Conservation (phyloP, 768 basidiomycete genomes). For the Boletus pseudo-olivaceus region DNA sequence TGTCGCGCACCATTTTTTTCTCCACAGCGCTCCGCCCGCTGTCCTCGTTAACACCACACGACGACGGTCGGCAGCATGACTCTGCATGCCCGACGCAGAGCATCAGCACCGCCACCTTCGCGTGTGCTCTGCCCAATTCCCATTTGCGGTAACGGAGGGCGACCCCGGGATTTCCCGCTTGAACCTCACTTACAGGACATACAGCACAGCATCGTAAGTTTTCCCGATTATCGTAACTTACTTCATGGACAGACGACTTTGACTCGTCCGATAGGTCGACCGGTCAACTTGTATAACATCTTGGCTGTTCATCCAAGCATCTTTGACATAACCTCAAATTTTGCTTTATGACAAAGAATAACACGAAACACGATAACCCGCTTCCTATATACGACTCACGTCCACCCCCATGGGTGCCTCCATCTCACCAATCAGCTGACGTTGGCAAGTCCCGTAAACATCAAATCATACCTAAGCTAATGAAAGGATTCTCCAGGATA, state of each 20-base stretch:
- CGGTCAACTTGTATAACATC: background rate
- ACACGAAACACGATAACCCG: slow-evolving; percentile 22
- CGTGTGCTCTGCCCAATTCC: too few species aligned
- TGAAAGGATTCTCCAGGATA: slow-evolving; percentile 47
- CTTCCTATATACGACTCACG: slow-evolving; percentile 59
- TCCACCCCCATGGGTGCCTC: slow-evolving; percentile 74
- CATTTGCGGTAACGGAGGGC: too few species aligned
- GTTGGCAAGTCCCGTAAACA: slow-evolving; percentile 45
- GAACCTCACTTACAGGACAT: too few species aligned
- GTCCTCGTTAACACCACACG: too few species aligned
- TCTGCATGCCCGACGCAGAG: too few species aligned
- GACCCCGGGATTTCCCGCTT: too few species aligned
- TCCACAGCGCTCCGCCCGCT: too few species aligned
- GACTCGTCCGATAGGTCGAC: background rate
- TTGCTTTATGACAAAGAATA: slow-evolving; percentile 22
- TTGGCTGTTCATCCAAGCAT: background rate
- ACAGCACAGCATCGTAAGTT: too few species aligned
- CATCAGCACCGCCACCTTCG: too few species aligned
- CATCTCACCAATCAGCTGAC: slow-evolving; percentile 62
- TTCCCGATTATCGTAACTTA: too few species aligned
- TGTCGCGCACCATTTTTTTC: too few species aligned
- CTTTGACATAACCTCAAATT: background rate
- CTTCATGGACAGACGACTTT: background rate
- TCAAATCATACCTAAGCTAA: background rate
- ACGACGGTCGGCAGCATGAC: too few species aligned